Evolutionary conservation across 2,329 filamentous ascomycete genomes (phyloP), one percentile per base, ranked within the genome.

Genomic region (Aspergillus texensis): DNA sequence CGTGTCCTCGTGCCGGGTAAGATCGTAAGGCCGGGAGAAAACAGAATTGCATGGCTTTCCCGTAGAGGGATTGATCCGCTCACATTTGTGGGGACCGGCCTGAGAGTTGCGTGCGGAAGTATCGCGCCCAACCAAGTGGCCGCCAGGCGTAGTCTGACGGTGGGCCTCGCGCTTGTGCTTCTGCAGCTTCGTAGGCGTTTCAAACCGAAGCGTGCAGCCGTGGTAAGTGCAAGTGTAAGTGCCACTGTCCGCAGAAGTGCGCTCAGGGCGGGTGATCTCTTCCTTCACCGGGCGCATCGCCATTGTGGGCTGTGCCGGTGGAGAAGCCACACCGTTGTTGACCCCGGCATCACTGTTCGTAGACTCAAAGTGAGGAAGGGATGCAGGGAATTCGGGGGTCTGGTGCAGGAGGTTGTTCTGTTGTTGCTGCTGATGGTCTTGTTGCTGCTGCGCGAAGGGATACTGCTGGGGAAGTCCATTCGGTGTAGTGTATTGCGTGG

Each of bases 171-270:
- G 89, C 83, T 97, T 97, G 82, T 99, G 95, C 80, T 95, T 95
- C 77, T 98, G 94, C 4, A 99, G 84, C 69, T 94, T 88, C 10
- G 88, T 85, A 5, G 93, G 93, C 1, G 93, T 93, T 70, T 96
- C 92, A 74, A 99, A 99, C 59, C 95, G 91, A 69, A 91, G 83
- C 0, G 89, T 89, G 75, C 95, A 98, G 12, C 93, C 93, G 72
- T 96, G 93, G 72, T 97, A 97, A 0, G 94, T 97, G 79, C 95
- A 99, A 1, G 94, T 96, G 80, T 97, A 99, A 0, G 94, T 97
- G 14, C 94, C 94, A 24, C 89, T 86, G 68, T 96, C 92, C 0
- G 93, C 91, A 19, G 83, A 83, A 2, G 89, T 88, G 46, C 88
- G 84, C 1, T 81, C 77, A 0, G 93, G 92, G 82, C 87, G 82